Evolutionary conservation across 192 early-diverging fungal species (phyloP), one percentile per base, ranked within the genome.

Genomic region (Podochytrium sp.): DNA sequence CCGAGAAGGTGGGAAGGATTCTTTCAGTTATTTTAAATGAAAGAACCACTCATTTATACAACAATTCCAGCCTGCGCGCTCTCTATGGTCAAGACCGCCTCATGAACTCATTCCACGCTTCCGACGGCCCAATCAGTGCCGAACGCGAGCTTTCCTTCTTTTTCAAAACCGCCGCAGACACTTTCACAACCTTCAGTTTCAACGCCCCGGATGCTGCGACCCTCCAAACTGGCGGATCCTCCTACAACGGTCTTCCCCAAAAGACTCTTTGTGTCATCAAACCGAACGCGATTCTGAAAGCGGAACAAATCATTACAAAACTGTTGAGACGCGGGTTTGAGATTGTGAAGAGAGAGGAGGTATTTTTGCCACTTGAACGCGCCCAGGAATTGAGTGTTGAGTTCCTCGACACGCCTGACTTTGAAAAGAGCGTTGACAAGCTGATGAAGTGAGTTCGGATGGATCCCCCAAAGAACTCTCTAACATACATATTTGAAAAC

Each of bases 81-180:
- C 41, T 81, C 29, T 80, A 79, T 52, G 88, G 88, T 18, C 83
- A 80, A 2, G 88, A 89, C 61, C 71, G 71, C 30, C 75, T 79
- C 14, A 55, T 85, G 39, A 89, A 90, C 79, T 89, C 87, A 1
- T 85, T 87, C 18, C 84, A 84, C 63, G 86, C 84, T n/a, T 79
- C 82, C 0, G 78, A 81, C 56, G 73, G 78, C 30, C 75, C 76
- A 33, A 74, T 79, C 10, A 70, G 65, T 2, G 82, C 86, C 14
- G 58, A 27, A 0, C 73, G 79, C n/a, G 86, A 87, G 49, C 74
- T 84, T 27, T 80, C 78, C 0, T 55, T 81, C 27, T 41, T 87
- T 42, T 87, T 87, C 72, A 0, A 12, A 32, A 20, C n/a, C 32
- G 33, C 29, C 40, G n/a, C 38, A 5, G 38, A 61, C 7, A 38